These are phyloP conservation scores for Triangularia setosa DNA, from an alignment of 2,329 filamentous ascomycete species.

Conservation along the genomic window DNA sequence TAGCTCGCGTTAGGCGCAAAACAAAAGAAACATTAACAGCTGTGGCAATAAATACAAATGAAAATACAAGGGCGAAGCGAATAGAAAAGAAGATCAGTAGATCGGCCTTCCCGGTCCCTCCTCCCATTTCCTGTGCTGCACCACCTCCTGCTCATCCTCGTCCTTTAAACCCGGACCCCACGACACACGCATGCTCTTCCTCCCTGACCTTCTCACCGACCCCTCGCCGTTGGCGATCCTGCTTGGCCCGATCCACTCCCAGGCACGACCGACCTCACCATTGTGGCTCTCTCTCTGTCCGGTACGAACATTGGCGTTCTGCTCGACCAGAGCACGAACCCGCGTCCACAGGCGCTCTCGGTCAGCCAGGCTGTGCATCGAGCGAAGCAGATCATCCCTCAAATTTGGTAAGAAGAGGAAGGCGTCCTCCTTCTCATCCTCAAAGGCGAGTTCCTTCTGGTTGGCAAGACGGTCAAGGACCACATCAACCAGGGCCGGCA, in stretches of 20 bases:
- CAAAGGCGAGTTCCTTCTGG: slow-evolving; percentile 76
- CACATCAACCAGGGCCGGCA: slow-evolving; percentile 80
- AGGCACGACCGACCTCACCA: slow-evolving; percentile 62
- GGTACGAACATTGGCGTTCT: slow-evolving; percentile 85
- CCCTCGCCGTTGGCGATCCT: slow-evolving; percentile 36
- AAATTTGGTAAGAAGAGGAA: slow-evolving; percentile 87
- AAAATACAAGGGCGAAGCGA: slow-evolving; percentile 5
- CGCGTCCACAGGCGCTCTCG: slow-evolving; percentile 80
- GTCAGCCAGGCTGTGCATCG: slow-evolving; percentile 71
- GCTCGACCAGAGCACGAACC: slow-evolving; percentile 81
- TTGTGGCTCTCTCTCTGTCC: slow-evolving; percentile 64
- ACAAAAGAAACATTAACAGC: not conserved
- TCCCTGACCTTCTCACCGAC: slow-evolving; percentile 37
- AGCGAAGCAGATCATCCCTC: slow-evolving; percentile 82
- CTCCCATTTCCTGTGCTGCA: slow-evolving; percentile 37
- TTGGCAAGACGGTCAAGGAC: slow-evolving; percentile 78
- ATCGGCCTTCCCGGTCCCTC: slow-evolving; percentile 30
- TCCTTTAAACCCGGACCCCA: slow-evolving; percentile 39
- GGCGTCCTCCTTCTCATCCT: slow-evolving; percentile 67
- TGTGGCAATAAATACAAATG: slow-evolving; percentile 5
- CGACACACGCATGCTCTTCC: slow-evolving; percentile 52
- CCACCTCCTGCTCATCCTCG: slow-evolving; percentile 30
- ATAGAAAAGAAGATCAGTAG: slow-evolving; percentile 20
- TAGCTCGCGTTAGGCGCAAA: not conserved
- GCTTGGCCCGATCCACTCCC: slow-evolving; percentile 66